Evolutionary conservation across 208 protist genomes (phyloP).

Genomic region (Acanthamoeba culbertsoni): DNA sequence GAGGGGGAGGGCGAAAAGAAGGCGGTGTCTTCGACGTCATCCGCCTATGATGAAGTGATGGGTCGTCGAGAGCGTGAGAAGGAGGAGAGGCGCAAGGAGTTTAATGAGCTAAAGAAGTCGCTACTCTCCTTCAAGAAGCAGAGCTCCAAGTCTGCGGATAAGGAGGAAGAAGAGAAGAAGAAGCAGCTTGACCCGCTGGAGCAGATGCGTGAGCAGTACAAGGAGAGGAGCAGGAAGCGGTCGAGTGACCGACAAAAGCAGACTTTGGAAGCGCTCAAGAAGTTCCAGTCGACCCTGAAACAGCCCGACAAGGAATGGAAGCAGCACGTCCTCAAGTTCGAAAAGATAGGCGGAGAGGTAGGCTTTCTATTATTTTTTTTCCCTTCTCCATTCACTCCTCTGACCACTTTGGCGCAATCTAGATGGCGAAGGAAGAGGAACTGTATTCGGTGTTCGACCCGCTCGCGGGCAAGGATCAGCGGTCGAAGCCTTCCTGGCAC

Average conservation of each 20-base stretch:
- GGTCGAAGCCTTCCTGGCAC: not conserved
- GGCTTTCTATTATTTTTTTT: not conserved
- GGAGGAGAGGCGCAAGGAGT: not conserved
- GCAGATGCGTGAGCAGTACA: not conserved
- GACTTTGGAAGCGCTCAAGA: not conserved
- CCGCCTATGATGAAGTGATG: constrained; percentile 11
- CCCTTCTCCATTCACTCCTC: not conserved
- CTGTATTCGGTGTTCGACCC: constrained; percentile 10
- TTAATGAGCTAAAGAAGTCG: not conserved
- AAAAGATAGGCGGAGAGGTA: not conserved
- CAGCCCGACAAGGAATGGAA: constrained; percentile 31
- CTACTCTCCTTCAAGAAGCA: constrained; percentile 28
- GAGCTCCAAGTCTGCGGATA: not conserved
- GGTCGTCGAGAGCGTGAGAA: not conserved
- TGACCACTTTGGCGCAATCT: not conserved
- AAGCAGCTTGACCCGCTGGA: not conserved
- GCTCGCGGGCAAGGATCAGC: not conserved
- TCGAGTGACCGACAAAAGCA: not conserved
- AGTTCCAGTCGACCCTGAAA: not conserved
- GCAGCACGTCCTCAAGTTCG: constrained; percentile 25
- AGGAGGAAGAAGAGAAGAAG: not conserved
- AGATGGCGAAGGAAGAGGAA: not conserved
- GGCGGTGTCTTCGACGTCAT: not conserved
- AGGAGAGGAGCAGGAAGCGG: not conserved
- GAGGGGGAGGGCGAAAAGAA: not conserved